phyloP scores from a whole-genome alignment of 176 grass and related monocot genomes.

The Eleusine coracana region DNA sequence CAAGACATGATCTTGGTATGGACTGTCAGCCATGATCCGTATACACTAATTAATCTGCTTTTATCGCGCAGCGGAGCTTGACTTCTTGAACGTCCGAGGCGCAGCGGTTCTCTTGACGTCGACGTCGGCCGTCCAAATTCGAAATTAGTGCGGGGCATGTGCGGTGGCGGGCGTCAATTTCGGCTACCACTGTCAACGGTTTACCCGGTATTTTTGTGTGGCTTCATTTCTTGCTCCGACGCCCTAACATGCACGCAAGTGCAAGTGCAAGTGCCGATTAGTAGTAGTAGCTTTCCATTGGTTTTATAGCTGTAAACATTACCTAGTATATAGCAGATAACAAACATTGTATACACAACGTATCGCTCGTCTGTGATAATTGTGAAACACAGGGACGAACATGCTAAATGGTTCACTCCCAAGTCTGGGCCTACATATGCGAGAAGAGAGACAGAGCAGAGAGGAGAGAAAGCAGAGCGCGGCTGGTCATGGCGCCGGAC shows the following conservation, averaged over 20 bases:
- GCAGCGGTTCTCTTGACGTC: not conserved
- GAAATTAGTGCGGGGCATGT: not conserved
- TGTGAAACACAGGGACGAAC: too few relatives aligned
- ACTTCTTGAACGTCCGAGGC: too few relatives aligned
- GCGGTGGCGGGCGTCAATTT: not conserved
- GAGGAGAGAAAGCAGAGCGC: not conserved
- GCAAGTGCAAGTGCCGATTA: not conserved
- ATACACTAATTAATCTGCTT: not conserved
- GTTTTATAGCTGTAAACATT: not conserved
- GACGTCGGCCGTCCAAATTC: not conserved
- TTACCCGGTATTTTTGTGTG: too few relatives aligned
- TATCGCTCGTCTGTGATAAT: too few relatives aligned
- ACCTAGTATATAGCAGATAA: not conserved
- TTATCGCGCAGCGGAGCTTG: not conserved
- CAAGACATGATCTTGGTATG: not conserved
- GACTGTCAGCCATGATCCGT: not conserved
- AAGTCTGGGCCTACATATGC: not conserved
- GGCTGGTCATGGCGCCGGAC: conserved; percentile 29
- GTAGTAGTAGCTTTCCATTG: not conserved
- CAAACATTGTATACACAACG: too few relatives aligned
- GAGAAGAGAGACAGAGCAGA: not conserved
- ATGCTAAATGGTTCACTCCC: not conserved
- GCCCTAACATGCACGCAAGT: not conserved
- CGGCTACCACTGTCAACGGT: not conserved
- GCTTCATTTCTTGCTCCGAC: not conserved